phyloP scores from a whole-genome alignment of 352 stramenopile genomes.

The Globisporangium nodosum region DNA sequence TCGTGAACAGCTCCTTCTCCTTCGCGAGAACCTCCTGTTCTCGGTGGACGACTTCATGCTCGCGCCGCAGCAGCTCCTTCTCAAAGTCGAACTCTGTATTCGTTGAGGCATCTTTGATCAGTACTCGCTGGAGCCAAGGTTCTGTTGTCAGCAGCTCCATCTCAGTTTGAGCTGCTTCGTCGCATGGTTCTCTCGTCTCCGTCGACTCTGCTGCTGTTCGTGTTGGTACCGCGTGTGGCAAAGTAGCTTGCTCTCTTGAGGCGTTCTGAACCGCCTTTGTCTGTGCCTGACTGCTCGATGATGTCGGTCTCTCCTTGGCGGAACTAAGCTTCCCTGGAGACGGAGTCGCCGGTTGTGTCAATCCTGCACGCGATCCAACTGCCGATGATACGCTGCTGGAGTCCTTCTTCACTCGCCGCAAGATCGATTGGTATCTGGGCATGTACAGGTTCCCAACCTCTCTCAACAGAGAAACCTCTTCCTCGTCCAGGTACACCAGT shows the following conservation, averaged over 20 bases:
- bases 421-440: constrained; percentile 56
- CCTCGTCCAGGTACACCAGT: constrained; percentile 56
- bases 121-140: constrained; percentile 10
- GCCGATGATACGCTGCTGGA: background rate
- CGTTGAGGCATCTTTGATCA: constrained; percentile 33
- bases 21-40: constrained; percentile 27
- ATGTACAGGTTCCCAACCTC: constrained; percentile 57
- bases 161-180: too few species aligned
- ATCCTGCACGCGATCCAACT: background rate
- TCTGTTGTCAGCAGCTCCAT: too few species aligned
- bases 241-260: too few species aligned
- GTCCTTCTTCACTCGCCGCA: constrained; percentile 26
- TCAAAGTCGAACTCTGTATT: constrained; percentile 60
- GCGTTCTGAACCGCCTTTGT: too few species aligned
- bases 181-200: background rate
- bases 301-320: too few species aligned
- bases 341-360: background rate
- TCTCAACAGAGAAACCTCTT: constrained; percentile 55
- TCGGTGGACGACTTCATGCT: constrained; percentile 24
- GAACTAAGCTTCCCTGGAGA: background rate
- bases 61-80: constrained; percentile 28
- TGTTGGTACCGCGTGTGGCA: too few species aligned
- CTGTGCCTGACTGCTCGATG: too few species aligned
- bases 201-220: too few species aligned
- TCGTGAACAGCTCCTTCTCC: constrained; percentile 28